These are phyloP conservation scores for Fusarium succisae DNA, from an alignment of 2,329 filamentous ascomycete genomes.

Conservation along the genomic window DNA sequence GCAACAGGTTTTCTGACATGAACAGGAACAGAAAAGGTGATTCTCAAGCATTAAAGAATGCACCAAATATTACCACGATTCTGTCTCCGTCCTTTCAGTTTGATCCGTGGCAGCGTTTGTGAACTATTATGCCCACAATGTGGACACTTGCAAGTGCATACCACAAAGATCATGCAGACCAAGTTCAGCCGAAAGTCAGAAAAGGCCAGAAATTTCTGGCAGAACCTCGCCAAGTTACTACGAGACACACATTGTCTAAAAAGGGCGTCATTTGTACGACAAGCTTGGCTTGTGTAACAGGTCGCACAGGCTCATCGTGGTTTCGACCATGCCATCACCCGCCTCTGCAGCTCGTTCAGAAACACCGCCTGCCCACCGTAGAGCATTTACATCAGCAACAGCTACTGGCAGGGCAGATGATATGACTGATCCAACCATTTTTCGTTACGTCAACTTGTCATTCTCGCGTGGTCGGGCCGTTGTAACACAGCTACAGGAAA, in stretches of 20 bases:
- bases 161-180: not conserved
- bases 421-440: not conserved
- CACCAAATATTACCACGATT: no score
- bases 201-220: not conserved
- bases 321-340: conserved; percentile 36
- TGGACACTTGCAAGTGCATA: not conserved
- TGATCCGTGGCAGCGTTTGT: not conserved
- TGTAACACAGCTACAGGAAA: not conserved
- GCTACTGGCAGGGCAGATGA: not conserved
- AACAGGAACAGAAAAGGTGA: not conserved
- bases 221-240: not conserved
- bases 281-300: conserved; percentile 3
- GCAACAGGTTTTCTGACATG: not conserved
- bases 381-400: not conserved
- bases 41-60: not conserved
- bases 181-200: not conserved
- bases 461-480: not conserved
- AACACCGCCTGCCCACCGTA: not conserved
- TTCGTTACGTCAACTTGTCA: not conserved
- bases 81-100: not conserved
- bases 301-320: conserved; percentile 30
- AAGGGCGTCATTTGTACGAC: conserved; percentile 7
- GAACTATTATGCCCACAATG: not conserved
- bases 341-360: conserved; percentile 17
- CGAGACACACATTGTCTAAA: not conserved